phyloP scores from a whole-genome alignment of 2,329 filamentous ascomycete genomes.

The Talaromyces sp. region DNA sequence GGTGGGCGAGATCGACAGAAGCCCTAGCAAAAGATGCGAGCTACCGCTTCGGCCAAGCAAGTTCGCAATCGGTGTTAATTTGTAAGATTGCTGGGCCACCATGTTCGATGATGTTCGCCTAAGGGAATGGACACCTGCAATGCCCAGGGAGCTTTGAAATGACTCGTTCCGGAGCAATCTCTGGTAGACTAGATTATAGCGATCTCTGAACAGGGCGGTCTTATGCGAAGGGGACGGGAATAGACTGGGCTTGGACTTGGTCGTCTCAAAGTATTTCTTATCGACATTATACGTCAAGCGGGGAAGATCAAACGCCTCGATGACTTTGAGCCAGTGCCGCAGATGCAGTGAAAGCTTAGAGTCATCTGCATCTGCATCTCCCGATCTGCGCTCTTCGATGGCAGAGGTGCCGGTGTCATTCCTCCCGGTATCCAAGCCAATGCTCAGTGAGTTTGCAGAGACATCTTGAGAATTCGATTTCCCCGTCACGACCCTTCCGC shows the following conservation, averaged over 20 bases:
- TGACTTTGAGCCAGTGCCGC: constrained; percentile 79
- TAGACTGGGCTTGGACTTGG: constrained; percentile 66
- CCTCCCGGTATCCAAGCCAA: constrained; percentile 45
- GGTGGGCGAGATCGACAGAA: constrained; percentile 78
- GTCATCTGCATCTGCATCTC: constrained; percentile 58
- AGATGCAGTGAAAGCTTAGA: constrained; percentile 69
- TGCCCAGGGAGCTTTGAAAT: constrained; percentile 81
- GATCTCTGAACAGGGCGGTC: constrained; percentile 81
- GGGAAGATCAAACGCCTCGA: constrained; percentile 85
- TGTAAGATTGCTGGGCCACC: constrained; percentile 69
- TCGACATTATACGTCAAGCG: constrained; percentile 49
- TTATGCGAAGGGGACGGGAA: constrained; percentile 80
- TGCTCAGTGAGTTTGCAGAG: constrained; percentile 39
- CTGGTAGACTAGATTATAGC: constrained; percentile 91
- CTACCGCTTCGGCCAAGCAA: constrained; percentile 77
- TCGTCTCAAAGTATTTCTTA: constrained; percentile 89
- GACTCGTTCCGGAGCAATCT: constrained; percentile 88
- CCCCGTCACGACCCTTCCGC: constrained; percentile 60
- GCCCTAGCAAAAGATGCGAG: constrained; percentile 82
- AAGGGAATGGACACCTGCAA: constrained; percentile 57
- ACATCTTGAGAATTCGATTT: constrained; percentile 49
- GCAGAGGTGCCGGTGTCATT: constrained; percentile 37
- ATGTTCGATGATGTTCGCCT: constrained; percentile 61
- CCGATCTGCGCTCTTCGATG: constrained; percentile 44
- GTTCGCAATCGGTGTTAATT: constrained; percentile 82